phyloP scores from a whole-genome alignment of 2,329 filamentous ascomycete genomes.

The Venturia carpophila region DNA sequence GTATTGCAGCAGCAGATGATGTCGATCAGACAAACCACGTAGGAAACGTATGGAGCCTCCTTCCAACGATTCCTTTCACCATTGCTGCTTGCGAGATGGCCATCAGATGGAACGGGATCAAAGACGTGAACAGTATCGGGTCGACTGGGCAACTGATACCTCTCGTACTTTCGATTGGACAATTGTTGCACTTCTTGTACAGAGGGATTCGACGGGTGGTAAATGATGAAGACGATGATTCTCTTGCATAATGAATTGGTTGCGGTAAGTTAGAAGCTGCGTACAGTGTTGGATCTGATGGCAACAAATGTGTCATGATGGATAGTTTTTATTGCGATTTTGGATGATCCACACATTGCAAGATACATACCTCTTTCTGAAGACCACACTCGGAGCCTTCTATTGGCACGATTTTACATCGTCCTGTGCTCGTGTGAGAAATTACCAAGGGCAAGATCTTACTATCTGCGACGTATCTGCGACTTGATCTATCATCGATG shows the following conservation, averaged over 20 bases:
- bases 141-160: slow-evolving; percentile 9
- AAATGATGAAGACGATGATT: neutral
- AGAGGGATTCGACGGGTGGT: neutral
- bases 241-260: neutral
- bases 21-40: slow-evolving; percentile 5
- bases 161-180: neutral
- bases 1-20: neutral
- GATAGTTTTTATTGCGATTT: neutral
- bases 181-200: slow-evolving; percentile 8
- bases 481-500: slow-evolving; percentile 6
- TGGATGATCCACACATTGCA: neutral
- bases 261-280: neutral
- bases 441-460: neutral
- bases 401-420: neutral
- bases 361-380: neutral
- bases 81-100: slow-evolving; percentile 12
- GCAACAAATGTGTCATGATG: neutral
- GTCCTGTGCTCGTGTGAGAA: neutral
- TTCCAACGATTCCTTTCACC: slow-evolving; percentile 4
- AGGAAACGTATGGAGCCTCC: slow-evolving; percentile 1
- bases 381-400: neutral
- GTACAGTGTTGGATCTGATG: neutral
- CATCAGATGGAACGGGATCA: slow-evolving; percentile 4
- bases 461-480: neutral
- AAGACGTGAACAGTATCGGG: slow-evolving; percentile 1